Base-by-base conservation (phyloP, 1,139 yeast genomes). In the Pichia sp. region DNA sequence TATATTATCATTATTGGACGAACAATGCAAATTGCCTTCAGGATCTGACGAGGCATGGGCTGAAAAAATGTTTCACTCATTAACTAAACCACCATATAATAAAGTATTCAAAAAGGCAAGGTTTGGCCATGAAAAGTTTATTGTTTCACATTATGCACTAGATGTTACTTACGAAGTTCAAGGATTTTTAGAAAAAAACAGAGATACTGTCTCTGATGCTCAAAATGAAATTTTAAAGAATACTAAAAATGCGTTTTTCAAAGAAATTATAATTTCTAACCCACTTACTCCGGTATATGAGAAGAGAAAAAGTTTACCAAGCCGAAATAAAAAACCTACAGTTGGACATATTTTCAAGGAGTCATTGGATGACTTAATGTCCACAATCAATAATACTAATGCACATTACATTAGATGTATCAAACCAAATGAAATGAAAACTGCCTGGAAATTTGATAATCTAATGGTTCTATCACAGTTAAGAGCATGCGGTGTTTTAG, bases 401-500 rank as follows among this genome's bases (percentile, higher is more conserved):
- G 98, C 85, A 34, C 98, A 92, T 65, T 92, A 92, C 60, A 92
- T 92, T 60, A 83, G 98, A 64, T 92, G 98, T 72, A 92, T 92
- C 63, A 92, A 92, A 65, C 98, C 98, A 10, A 92, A 92, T 63
- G 96, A 90, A 56, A 80, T 78, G 45, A 92, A 92, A 66, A 80
- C 78, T 47, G 95, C 98, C 3, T 92, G 98, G 98, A 82, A 81
- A 61, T 92, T 92, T 67, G 96, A 89, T 59, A 87, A 95, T 30
- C 74, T 89, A 39, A 87, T 92, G 97, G 98, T 92, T 36, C 73
- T 92, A 51, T 83, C 95, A 5, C 98, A 92, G 65, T 74, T 92
- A 53, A 79, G 98, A 60, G 98, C 98, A 11, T 92, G 98, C 72
- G 98, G 98, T 79, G 98, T 92, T 41, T 72, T 92, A 55, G 98